Base-by-base conservation (phyloP, 345 rosid species). In the Orychophragmus violaceus region DNA sequence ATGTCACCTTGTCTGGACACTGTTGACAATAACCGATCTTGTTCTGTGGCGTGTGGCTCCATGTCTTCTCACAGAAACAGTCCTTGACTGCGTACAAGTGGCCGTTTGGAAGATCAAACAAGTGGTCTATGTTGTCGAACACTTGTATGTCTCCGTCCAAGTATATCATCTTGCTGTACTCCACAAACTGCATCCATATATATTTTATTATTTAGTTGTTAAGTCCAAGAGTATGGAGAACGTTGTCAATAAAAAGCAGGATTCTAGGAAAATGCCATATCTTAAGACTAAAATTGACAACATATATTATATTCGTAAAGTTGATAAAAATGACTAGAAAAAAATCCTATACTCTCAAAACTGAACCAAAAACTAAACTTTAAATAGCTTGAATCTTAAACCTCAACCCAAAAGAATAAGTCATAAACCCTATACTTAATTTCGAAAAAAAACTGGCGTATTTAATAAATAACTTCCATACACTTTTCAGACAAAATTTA, bases 11-110 rank as follows among this genome's bases (percentile, higher is more conserved):
- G 5, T 78, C 81, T 1, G 96, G 96, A 58, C 86, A 80, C 79
- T 86, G 91, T 42, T 88, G 96, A 75, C 96, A 86, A 70, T 88
- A 88, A 1, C 92, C 87, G n/a, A 84, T 78, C 81, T 76, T 69
- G 81, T 76, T 71, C 61, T 84, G 90, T 2, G 81, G 84, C 1
- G 82, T 71, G 72, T 79, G 82, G 50, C 87, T 79, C 96, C 90
- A 88, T 0, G 88, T 88, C 45, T 82, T 76, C 79, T 88, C 96
- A 37, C 92, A 88, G 79, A 84, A 86, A 37, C 92, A 88, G 61
- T 86, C 92, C 85, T 68, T 84, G 22, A 83, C 92, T 2, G 83
- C 92, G 23, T 88, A 83, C 24, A 88, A 83, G 35, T 82, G 48
- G 0, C 96, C 90, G n/a, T 78, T 83, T 0, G 79, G 76, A 35